phyloP scores from a whole-genome alignment of 1,284 basidiomycete genomes.

The Inonotus obliquus region DNA sequence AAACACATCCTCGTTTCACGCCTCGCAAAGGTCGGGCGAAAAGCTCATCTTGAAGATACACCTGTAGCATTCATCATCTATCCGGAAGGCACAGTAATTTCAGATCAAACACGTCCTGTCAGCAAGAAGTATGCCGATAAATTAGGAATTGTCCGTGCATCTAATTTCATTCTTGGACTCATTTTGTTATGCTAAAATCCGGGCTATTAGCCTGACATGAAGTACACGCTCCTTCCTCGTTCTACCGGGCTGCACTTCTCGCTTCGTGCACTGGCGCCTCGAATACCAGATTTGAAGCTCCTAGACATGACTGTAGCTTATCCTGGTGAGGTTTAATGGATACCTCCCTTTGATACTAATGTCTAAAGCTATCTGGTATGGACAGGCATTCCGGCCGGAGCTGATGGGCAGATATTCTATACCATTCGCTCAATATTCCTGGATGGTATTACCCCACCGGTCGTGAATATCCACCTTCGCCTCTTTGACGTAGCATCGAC shows the following conservation, averaged over 20 bases:
- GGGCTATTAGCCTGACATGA: slow-evolving; percentile 68
- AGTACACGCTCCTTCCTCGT: slow-evolving; percentile 79
- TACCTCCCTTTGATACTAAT: background rate
- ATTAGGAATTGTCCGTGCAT: slow-evolving; percentile 64
- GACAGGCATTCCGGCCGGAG: slow-evolving; percentile 62
- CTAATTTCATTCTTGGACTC: background rate
- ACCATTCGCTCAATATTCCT: slow-evolving; percentile 88
- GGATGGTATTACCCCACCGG: slow-evolving; percentile 77
- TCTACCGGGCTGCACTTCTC: slow-evolving; percentile 89
- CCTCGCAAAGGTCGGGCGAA: slow-evolving; percentile 53
- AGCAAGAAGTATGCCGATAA: slow-evolving; percentile 84
- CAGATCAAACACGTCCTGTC: slow-evolving; percentile 74
- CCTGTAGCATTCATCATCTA: slow-evolving; percentile 85
- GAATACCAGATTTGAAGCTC: slow-evolving; percentile 73
- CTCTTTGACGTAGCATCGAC: slow-evolving; percentile 62
- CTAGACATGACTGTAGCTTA: slow-evolving; percentile 90
- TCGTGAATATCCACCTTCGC: slow-evolving; percentile 82
- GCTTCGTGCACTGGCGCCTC: slow-evolving; percentile 74
- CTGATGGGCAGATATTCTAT: slow-evolving; percentile 82
- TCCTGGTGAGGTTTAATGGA: slow-evolving; percentile 53
- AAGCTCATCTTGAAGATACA: slow-evolving; percentile 56
- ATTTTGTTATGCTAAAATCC: background rate
- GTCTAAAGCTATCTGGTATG: background rate
- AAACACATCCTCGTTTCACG: slow-evolving; percentile 54
- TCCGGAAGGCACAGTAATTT: slow-evolving; percentile 90